Percentiles rank a stretch among this genome's conserved stretches.
Evolutionary conservation across 2,329 filamentous ascomycete genomes (phyloP).

Genomic region (Cryoendolithus antarcticus): DNA sequence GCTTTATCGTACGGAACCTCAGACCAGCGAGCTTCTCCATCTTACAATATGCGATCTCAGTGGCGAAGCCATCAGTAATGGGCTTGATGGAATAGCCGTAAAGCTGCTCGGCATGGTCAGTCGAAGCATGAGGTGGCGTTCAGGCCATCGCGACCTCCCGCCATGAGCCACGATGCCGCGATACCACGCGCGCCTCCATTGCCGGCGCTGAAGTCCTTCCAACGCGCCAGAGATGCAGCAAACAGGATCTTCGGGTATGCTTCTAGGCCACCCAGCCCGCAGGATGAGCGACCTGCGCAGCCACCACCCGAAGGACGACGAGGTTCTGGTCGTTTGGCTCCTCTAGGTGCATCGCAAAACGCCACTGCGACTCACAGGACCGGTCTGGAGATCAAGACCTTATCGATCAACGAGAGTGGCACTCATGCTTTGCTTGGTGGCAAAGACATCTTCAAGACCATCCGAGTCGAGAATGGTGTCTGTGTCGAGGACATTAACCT

Average conservation of each 20-base stretch:
- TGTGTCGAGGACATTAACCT: constrained; percentile 53
- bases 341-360: constrained; percentile 27
- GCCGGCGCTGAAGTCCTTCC: constrained; percentile 17
- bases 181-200: constrained; percentile 11
- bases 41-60: too few species aligned
- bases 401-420: constrained; percentile 50
- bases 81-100: too few species aligned
- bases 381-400: constrained; percentile 49
- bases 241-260: constrained; percentile 19
- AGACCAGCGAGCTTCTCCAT: too few species aligned
- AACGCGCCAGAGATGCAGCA: constrained; percentile 20
- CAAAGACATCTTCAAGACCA: constrained; percentile 54
- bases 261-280: constrained; percentile 16
- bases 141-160: too few species aligned
- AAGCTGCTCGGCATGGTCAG: too few species aligned
- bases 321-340: constrained; percentile 8
- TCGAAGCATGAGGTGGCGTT: too few species aligned
- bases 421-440: constrained; percentile 54
- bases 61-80: too few species aligned
- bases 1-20: too few species aligned
- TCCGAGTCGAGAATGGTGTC: constrained; percentile 43
- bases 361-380: constrained; percentile 50
- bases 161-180: too few species aligned
- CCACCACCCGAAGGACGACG: too few species aligned
- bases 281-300: constrained; percentile 1